phyloP scores from a whole-genome alignment of 2,329 filamentous ascomycete genomes.

The Calonectria pseudoreteaudii region DNA sequence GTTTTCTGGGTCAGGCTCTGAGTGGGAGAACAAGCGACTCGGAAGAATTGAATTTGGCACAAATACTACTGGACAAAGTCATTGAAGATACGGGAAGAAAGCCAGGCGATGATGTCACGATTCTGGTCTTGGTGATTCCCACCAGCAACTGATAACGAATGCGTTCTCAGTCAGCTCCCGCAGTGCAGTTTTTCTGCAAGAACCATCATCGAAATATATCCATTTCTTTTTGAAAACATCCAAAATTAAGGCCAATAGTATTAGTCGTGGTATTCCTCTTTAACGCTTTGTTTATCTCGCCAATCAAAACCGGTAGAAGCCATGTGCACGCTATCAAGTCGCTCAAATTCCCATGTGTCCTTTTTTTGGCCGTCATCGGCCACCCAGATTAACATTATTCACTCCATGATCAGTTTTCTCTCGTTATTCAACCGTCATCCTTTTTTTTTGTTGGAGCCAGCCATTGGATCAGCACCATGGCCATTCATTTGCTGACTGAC shows the following conservation, averaged over 20 bases:
- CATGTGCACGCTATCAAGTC: not conserved
- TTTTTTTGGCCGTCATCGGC: not conserved
- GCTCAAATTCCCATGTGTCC: not conserved
- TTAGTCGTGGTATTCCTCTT: not conserved
- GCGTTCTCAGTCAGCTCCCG: too few relatives aligned
- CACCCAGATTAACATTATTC: not conserved
- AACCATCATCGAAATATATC: not conserved
- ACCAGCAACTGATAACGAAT: not conserved
- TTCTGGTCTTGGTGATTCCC: not conserved
- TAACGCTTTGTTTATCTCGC: not conserved
- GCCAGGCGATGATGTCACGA: slow-evolving; percentile 12
- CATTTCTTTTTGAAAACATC: not conserved
- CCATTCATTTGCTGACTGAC: not conserved
- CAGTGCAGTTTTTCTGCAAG: not conserved
- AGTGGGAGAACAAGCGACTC: not conserved
- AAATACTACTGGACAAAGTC: not conserved
- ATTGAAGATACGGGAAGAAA: not conserved
- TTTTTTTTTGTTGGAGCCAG: too few relatives aligned
- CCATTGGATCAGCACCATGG: not conserved
- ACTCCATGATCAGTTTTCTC: not conserved
- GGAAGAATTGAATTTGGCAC: not conserved
- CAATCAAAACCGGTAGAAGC: not conserved
- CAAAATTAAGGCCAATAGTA: not conserved
- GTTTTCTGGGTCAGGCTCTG: not conserved
- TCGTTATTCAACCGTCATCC: not conserved